phyloP scores from a whole-genome alignment of 345 rosid genomes.

The Euphorbia pulcherrima region DNA sequence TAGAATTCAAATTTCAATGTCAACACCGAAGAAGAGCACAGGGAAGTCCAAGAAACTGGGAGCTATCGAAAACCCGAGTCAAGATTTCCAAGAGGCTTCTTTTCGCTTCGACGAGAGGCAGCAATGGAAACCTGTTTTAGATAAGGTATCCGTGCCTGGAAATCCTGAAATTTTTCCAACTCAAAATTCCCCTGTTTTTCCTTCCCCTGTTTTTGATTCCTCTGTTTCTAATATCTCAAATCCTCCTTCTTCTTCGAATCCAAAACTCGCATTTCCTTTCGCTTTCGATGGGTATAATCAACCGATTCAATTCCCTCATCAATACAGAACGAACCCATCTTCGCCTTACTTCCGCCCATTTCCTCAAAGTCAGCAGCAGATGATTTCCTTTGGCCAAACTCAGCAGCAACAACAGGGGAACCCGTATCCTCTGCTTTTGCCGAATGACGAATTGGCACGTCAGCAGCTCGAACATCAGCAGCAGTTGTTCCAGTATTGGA shows the following conservation, averaged over 20 bases:
- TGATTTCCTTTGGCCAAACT: slow-evolving; percentile 69
- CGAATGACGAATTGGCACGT: slow-evolving; percentile 21
- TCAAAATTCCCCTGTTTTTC: slow-evolving; percentile 10
- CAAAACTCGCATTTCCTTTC: slow-evolving; percentile 50
- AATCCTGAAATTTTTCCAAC: slow-evolving; percentile 37
- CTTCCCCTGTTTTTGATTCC: slow-evolving; percentile 19
- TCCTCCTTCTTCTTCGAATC: slow-evolving; percentile 21
- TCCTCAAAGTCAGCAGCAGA: slow-evolving; percentile 40
- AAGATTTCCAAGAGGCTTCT: slow-evolving; percentile 32
- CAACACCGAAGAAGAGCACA: slow-evolving; percentile 37
- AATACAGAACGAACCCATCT: slow-evolving; percentile 23
- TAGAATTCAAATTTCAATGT: slow-evolving; percentile 25
- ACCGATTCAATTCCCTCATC: slow-evolving; percentile 40
- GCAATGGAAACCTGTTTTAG: slow-evolving; percentile 50
- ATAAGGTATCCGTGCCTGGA: slow-evolving; percentile 48
- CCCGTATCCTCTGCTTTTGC: slow-evolving; percentile 32
- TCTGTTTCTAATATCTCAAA: slow-evolving; percentile 7
- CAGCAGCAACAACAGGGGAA: slow-evolving; percentile 37
- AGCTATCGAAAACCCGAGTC: slow-evolving; percentile 30
- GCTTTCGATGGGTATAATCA: slow-evolving; percentile 39
- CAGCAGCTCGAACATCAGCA: slow-evolving; percentile 37
- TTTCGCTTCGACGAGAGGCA: slow-evolving; percentile 30
- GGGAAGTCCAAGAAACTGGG: slow-evolving; percentile 49
- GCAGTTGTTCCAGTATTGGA: slow-evolving; percentile 59
- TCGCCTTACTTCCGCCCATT: slow-evolving; percentile 29